phyloP scores from a whole-genome alignment of 2,329 filamentous ascomycete genomes.

The Colletotrichum sublineola region DNA sequence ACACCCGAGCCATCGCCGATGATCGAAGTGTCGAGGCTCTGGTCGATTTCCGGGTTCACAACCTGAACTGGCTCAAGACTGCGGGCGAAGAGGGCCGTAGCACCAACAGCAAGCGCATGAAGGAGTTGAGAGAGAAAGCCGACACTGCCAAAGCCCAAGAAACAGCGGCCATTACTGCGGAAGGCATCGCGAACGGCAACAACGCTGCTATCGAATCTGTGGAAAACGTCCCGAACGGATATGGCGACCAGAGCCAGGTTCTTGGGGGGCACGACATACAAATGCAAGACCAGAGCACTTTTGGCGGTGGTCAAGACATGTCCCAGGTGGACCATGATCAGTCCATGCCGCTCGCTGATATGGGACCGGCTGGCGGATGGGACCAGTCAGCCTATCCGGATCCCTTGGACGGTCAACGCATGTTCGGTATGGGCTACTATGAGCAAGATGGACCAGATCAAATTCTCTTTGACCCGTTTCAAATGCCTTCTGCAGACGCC shows the following conservation, averaged over 20 bases:
- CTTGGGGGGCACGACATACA: constrained; percentile 44
- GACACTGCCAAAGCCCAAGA: constrained; percentile 69
- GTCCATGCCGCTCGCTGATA: constrained; percentile 43
- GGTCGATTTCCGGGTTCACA: constrained; percentile 91
- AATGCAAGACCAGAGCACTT: constrained; percentile 39
- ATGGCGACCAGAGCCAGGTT: constrained; percentile 53
- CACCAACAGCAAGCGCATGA: constrained; percentile 69
- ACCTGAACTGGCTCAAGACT: constrained; percentile 83
- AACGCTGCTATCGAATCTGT: constrained; percentile 2
- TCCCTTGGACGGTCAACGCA: constrained; percentile 63
- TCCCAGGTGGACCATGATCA: constrained; percentile 41
- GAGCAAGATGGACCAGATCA: constrained; percentile 69
- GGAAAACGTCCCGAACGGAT: constrained; percentile 44
- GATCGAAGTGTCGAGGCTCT: constrained; percentile 90
- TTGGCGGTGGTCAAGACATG: constrained; percentile 7
- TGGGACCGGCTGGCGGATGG: constrained; percentile 49
- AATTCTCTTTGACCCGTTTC: constrained; percentile 72
- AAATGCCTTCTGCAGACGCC: constrained; percentile 62
- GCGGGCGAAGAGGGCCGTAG: constrained; percentile 70
- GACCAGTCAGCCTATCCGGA: constrained; percentile 62
- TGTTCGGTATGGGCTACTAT: constrained; percentile 72
- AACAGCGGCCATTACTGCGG: constrained; percentile 45
- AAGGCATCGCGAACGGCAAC: constrained; percentile 45
- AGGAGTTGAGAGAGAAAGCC: constrained; percentile 67
- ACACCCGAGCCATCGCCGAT: constrained; percentile 91